Evolutionary conservation across 352 stramenopile genomes (phyloP), one percentile per base, ranked within the genome.

Genomic region (Globisporangium irregulare): DNA sequence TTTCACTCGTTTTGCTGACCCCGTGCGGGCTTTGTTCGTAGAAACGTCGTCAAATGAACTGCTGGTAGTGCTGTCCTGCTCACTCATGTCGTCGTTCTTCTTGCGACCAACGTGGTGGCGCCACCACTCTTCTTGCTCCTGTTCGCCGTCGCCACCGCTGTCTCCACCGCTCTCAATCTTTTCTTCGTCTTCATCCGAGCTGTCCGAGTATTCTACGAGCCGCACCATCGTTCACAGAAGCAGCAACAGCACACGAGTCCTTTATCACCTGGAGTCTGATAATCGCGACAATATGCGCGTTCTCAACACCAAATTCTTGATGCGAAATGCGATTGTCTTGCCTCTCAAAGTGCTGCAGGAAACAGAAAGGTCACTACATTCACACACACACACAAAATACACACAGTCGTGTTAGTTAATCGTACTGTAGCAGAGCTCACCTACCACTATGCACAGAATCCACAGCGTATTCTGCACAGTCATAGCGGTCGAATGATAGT

Each of bases 171-270:
- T 24, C 22, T 24, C 22, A 24, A 22, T 36, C n/a, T 62, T 62
- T 15, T 27, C 14, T 68, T 32, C 63, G 32, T 24, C 56, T 14
- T 69, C 64, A 14, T 69, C 58, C 1, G 58, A 67, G 54, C 59
- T 71, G 27, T 71, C 66, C 2, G 66, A 71, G 36, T 71, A 71
- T 24, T 67, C 66, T 27, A 71, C 66, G 25, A 71, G 66, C 20
- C 60, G 56, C 38, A 67, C 64, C 58, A 73, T 71, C 32, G 48
- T 36, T 59, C 14, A 10, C 9, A 8, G 2, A 20, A 57, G 22
- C n/a, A 32, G 55, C 15, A 43, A 43, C 34, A 50, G 43, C 18
- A 51, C 43, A 51, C 18, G 18, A 6, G 18, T 22, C 18, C 18
- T 22, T 51, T 51, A 51, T 51, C 43, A 22, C 43, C 6, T 15